These are phyloP conservation scores for Lactifluus volemus DNA, from an alignment of 768 basidiomycete species.

Conservation along the genomic window DNA sequence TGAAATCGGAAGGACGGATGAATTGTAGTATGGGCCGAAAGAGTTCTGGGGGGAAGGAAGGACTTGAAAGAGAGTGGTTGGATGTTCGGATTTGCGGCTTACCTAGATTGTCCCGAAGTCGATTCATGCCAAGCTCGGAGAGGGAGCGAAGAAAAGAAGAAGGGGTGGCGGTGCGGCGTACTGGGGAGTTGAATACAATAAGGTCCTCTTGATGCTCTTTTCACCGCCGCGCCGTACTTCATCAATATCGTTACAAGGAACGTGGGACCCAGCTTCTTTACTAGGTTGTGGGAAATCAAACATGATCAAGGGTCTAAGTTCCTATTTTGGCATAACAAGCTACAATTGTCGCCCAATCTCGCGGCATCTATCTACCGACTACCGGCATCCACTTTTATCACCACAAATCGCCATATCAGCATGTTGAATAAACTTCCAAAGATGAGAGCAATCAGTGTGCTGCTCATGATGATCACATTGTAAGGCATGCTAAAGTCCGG, in stretches of 20 bases:
- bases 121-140: neutral
- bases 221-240: no score
- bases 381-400: conserved; percentile 29
- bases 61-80: neutral
- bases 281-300: neutral
- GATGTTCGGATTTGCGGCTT: neutral
- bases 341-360: no score
- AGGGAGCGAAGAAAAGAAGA: neutral
- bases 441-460: conserved; percentile 82
- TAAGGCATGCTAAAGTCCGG: conserved; percentile 99
- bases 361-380: neutral
- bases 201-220: no score
- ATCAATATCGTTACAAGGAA: neutral
- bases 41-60: conserved; percentile 3
- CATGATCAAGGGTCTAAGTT: no score
- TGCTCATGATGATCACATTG: conserved; percentile 97
- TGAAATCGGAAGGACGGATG: neutral
- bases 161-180: neutral
- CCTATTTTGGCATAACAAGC: neutral
- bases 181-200: no score
- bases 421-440: conserved; percentile 91
- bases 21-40: conserved; percentile 9
- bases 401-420: conserved; percentile 73
- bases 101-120: neutral
- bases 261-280: neutral